phyloP scores from a whole-genome alignment of 2,329 filamentous ascomycete genomes.

The Pyricularia sp. region DNA sequence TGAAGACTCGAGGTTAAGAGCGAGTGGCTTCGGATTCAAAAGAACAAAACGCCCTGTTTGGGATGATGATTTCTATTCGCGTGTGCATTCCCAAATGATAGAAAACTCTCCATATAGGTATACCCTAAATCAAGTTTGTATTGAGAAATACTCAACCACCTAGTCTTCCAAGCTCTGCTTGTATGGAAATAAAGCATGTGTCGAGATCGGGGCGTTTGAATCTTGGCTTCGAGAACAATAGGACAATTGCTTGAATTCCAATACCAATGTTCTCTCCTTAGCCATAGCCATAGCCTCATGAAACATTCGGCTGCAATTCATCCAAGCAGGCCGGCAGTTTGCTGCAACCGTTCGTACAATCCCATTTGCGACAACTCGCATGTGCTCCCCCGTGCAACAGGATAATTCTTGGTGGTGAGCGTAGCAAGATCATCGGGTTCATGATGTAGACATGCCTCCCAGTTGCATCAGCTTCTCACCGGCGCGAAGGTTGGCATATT shows the following conservation, averaged over 20 bases:
- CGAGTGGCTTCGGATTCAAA: background rate
- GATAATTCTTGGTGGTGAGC: background rate
- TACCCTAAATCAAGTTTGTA: background rate
- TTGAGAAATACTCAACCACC: background rate
- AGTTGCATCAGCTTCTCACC: conserved; percentile 44
- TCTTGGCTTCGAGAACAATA: background rate
- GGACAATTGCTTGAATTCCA: background rate
- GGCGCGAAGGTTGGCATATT: conserved; percentile 52
- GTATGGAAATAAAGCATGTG: background rate
- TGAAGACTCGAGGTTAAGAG: background rate
- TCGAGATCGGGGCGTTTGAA: background rate
- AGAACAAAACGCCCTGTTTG: background rate
- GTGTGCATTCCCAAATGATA: background rate
- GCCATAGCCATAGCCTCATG: background rate
- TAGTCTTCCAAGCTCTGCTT: background rate
- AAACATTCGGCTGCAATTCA: background rate
- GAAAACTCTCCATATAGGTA: background rate
- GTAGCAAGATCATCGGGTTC: background rate
- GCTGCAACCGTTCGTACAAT: background rate
- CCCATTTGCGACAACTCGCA: background rate
- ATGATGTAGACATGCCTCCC: conserved; percentile 5
- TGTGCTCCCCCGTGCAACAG: background rate
- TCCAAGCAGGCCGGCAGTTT: background rate
- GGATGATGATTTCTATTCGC: background rate
- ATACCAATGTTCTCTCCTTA: background rate